Evolutionary conservation across 2,329 filamentous ascomycete species (phyloP).

Genomic region (Anisogramma anomala): DNA sequence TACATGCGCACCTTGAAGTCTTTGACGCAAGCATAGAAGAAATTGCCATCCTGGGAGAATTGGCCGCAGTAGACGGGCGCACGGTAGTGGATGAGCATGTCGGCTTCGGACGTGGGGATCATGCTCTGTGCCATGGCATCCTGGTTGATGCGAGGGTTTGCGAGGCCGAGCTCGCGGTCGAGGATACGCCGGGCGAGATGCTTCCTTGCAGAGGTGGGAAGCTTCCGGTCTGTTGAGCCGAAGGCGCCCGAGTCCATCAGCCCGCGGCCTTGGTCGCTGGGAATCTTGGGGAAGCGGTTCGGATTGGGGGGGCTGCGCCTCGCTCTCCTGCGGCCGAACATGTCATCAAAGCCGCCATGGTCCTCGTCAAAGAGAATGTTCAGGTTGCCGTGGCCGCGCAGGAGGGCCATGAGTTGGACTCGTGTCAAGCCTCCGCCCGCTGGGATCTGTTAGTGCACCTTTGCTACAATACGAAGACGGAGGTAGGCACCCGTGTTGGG

Average conservation of each 20-base stretch:
- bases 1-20: slow-evolving; percentile 96
- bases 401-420: slow-evolving; percentile 28
- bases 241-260: slow-evolving; percentile 78
- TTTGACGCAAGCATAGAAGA: slow-evolving; percentile 86
- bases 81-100: slow-evolving; percentile 81
- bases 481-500: not conserved
- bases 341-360: slow-evolving; percentile 21
- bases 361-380: slow-evolving; percentile 26
- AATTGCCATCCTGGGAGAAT: slow-evolving; percentile 93
- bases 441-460: slow-evolving; percentile 12
- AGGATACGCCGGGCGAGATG: slow-evolving; percentile 59
- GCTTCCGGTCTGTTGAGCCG: slow-evolving; percentile 48
- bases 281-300: slow-evolving; percentile 67
- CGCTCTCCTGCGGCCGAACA: slow-evolving; percentile 27
- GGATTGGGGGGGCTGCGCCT: slow-evolving; percentile 35
- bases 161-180: slow-evolving; percentile 70
- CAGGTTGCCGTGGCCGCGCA: slow-evolving; percentile 27
- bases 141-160: slow-evolving; percentile 48
- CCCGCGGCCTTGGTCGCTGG: slow-evolving; percentile 62
- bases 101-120: slow-evolving; percentile 65
- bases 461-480: not conserved
- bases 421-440: slow-evolving; percentile 13
- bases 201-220: slow-evolving; percentile 28
- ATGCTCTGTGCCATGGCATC: slow-evolving; percentile 58
- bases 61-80: slow-evolving; percentile 86